Evolutionary conservation across 148 eudicot species (phyloP).

Genomic region (Rhododendron mucronatum): DNA sequence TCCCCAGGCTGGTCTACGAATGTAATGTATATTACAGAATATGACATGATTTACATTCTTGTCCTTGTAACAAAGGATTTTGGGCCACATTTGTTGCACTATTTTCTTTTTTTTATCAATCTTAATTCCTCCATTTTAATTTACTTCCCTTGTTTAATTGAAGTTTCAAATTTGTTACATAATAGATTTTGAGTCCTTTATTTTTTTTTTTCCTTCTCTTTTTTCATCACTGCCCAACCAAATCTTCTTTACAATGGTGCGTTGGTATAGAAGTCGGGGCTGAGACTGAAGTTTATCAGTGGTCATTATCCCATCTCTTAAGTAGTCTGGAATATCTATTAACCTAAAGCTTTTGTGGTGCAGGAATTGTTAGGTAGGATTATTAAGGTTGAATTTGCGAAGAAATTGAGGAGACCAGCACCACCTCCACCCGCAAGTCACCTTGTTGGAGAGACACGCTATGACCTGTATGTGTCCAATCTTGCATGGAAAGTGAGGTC

Average conservation of each 20-base stretch:
- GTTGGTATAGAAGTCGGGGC: background rate
- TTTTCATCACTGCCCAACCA: background rate
- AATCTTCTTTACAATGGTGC: background rate
- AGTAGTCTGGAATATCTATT: background rate
- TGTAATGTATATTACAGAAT: background rate
- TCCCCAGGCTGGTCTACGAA: background rate
- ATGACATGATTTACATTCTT: background rate
- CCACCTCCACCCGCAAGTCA: slow-evolving; percentile 34
- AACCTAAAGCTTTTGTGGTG: slow-evolving; percentile 7
- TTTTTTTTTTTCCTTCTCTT: background rate
- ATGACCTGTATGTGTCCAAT: slow-evolving; percentile 76
- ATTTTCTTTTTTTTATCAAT: too few species aligned
- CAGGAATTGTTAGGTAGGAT: slow-evolving; percentile 75
- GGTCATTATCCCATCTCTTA: background rate
- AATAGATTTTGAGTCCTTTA: background rate
- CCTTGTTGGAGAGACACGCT: slow-evolving; percentile 49
- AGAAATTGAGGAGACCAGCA: slow-evolving; percentile 56
- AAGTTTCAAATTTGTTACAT: background rate
- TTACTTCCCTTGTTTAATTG: background rate
- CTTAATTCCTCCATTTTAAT: background rate
- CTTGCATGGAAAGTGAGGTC: slow-evolving; percentile 92
- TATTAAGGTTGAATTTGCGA: slow-evolving; percentile 67
- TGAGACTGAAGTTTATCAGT: background rate
- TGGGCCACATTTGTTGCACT: background rate
- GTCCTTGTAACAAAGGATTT: background rate